These are phyloP conservation scores for Yamadazyma dushanensis DNA, from an alignment of 1,139 yeast species.

Conservation along the genomic window DNA sequence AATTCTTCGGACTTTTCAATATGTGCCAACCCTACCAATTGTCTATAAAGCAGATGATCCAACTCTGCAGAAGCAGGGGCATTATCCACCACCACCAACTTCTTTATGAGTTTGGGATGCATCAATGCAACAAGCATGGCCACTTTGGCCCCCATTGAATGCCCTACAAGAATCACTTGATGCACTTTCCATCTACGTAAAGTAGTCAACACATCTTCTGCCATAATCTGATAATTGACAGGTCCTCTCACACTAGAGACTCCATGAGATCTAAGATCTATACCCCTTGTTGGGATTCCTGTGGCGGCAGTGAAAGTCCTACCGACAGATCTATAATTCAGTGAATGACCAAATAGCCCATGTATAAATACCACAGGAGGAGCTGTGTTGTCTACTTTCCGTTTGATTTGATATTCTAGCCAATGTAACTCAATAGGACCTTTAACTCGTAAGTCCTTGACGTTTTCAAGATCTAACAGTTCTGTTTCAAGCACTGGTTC, in stretches of 20 bases:
- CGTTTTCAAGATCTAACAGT: slow-evolving; percentile 5
- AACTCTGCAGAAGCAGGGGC: slow-evolving; percentile 37
- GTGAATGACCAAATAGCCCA: slow-evolving; percentile 51
- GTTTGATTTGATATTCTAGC: slow-evolving; percentile 7
- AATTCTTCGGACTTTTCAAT: slow-evolving; percentile 21
- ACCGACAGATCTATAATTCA: slow-evolving; percentile 40
- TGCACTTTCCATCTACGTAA: slow-evolving; percentile 26
- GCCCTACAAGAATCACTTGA: slow-evolving; percentile 42
- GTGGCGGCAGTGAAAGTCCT: slow-evolving; percentile 30
- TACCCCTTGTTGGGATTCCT: slow-evolving; percentile 34
- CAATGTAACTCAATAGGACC: slow-evolving; percentile 5
- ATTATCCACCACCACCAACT: slow-evolving; percentile 49
- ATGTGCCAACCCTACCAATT: slow-evolving; percentile 35
- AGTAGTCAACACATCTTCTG: slow-evolving; percentile 41
- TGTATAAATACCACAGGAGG: slow-evolving; percentile 46
- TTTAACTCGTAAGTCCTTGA: slow-evolving; percentile 4
- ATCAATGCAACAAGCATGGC: slow-evolving; percentile 46
- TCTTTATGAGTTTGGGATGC: slow-evolving; percentile 36
- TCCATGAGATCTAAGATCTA: slow-evolving; percentile 60
- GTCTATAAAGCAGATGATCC: slow-evolving; percentile 24
- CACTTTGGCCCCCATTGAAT: slow-evolving; percentile 56
- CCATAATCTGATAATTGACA: slow-evolving; percentile 41
- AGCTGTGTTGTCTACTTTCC: neutral
- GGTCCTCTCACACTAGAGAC: slow-evolving; percentile 44
- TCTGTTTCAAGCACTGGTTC: slow-evolving; percentile 4